Conservation (phyloP, 495 filamentous ascomycete genomes). For the Aspergillus nanangensis region DNA sequence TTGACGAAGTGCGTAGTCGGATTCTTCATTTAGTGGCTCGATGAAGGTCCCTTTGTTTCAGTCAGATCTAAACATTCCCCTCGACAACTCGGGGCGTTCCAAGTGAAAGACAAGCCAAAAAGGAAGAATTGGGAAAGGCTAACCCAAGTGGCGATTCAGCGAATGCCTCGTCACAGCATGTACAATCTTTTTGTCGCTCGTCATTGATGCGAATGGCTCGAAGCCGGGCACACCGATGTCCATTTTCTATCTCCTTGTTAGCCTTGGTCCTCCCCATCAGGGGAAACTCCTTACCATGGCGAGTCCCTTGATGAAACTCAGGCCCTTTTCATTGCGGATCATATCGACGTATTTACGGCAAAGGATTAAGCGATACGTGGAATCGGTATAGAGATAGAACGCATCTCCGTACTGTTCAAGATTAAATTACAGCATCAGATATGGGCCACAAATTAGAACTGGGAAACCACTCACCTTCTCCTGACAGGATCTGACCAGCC, state of each 20-base stretch:
- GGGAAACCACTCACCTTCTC: neutral
- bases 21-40: neutral
- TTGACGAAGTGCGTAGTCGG: neutral
- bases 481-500: neutral
- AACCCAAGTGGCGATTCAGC: neutral
- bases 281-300: neutral
- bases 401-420: constrained; percentile 6
- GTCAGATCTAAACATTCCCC: no score
- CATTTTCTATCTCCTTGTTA: neutral
- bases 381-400: constrained; percentile 8
- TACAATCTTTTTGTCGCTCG: neutral
- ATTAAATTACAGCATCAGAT: neutral
- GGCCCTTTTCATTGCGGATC: constrained; percentile 4
- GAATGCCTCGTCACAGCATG: neutral
- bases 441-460: neutral
- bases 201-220: neutral
- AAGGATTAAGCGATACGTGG: constrained; percentile 5
- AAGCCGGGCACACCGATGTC: neutral
- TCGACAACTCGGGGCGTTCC: no score
- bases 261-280: neutral
- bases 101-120: neutral
- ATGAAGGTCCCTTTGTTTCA: neutral
- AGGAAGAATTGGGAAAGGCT: neutral
- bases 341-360: constrained; percentile 6
- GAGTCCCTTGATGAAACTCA: neutral